Base-by-base conservation (phyloP, 148 eudicot species). In the Gaultheria prostrata region DNA sequence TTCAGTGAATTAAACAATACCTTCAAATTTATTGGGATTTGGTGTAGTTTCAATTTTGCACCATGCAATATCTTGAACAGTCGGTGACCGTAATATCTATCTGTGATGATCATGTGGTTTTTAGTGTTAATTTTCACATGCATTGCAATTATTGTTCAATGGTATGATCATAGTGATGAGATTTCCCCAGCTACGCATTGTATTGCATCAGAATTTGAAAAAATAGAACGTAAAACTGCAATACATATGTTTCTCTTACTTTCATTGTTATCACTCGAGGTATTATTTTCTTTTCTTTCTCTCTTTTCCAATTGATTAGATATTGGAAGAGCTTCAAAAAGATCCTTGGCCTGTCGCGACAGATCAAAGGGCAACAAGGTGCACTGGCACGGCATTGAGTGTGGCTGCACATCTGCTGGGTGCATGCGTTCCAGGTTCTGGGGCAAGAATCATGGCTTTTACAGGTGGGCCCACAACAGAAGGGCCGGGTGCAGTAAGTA, bases 361-460 rank as follows among this genome's bases (percentile, higher is more conserved):
- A 8, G 97, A 96, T 87, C 90, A 94, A 90, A 90, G 99, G 85
- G 91, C 99, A 35, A 89, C 88, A n/a, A 91, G 99, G 89, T 94
- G 98, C 84, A 96, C 98, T 4, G 99, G 98, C 50, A 87, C 91
- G 2, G 99, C 99, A 45, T 87, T 96, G 88, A 92, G 93, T 82
- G 84, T 96, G 61, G 99, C 99, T 85, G 95, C 97, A 73, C 97
- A 96, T 89, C 83, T 96, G 85, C 89, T 96, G 89, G 99, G 99
- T 82, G 89, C 94, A 63, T 94, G 99, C 86, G 95, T 94, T 88
- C 99, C 99, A 13, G 98, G 97, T 80, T 85, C 89, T 83, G 97
- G 95, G 83, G 99, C 99, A 77, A 92, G 99, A 86, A 94, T 96
- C 49, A 92, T 96, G 98, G 94, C 97, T 85, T 96, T 96, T 85